These are phyloP conservation scores for Sugiyamaella smithiae DNA, from an alignment of 805 yeast species.

Conservation along the genomic window DNA sequence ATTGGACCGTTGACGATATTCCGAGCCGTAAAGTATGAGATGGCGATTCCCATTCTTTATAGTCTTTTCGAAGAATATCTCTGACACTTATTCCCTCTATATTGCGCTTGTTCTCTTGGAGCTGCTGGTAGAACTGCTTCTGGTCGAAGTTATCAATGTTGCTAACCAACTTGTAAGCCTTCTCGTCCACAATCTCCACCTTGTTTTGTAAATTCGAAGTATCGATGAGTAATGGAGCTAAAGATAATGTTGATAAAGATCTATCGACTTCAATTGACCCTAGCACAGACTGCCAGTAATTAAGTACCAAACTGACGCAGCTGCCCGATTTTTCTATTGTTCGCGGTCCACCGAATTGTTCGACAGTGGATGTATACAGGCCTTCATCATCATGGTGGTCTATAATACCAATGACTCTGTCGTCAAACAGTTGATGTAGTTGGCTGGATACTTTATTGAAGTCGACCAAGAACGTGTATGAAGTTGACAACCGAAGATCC, in stretches of 20 bases:
- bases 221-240: slow-evolving; percentile 74
- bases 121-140: slow-evolving; percentile 31
- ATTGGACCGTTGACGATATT: slow-evolving; percentile 69
- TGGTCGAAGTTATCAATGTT: slow-evolving; percentile 18
- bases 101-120: slow-evolving; percentile 56
- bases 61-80: slow-evolving; percentile 79
- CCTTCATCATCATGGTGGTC: slow-evolving; percentile 87
- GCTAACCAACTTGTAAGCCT: neutral
- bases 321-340: slow-evolving; percentile 66
- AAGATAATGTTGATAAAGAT: slow-evolving; percentile 43
- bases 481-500: neutral
- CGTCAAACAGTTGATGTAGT: slow-evolving; percentile 33
- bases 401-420: slow-evolving; percentile 55
- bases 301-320: slow-evolving; percentile 71
- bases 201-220: slow-evolving; percentile 62
- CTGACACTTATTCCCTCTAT: slow-evolving; percentile 54
- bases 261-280: slow-evolving; percentile 10
- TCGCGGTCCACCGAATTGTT: slow-evolving; percentile 47
- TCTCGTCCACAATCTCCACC: slow-evolving; percentile 54
- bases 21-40: slow-evolving; percentile 49
- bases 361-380: slow-evolving; percentile 41
- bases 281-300: slow-evolving; percentile 43
- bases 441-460: slow-evolving; percentile 68
- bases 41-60: slow-evolving; percentile 59
- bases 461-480: slow-evolving; percentile 67